Evolutionary conservation across 2,329 filamentous ascomycete genomes (phyloP).

Genomic region (Verticillium albo-atrum): DNA sequence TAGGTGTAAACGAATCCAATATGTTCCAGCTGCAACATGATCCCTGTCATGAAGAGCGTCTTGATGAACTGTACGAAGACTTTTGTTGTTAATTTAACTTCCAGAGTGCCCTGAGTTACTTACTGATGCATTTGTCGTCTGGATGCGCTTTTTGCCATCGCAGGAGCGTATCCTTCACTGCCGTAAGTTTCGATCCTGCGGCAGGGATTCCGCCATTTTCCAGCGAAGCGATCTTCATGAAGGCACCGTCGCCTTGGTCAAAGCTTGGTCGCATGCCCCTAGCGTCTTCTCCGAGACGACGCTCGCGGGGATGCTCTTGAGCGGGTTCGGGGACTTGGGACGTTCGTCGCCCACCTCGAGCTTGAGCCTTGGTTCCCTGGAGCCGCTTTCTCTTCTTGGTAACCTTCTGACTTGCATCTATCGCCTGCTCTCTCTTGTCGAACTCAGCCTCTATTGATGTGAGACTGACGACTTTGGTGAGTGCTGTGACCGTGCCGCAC

Average conservation of each 20-base stretch:
- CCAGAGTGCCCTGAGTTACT: slow-evolving; percentile 3
- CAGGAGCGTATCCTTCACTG: slow-evolving; percentile 22
- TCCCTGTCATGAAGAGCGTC: slow-evolving; percentile 27
- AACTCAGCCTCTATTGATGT: neutral
- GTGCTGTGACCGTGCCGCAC: neutral
- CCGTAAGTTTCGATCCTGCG: slow-evolving; percentile 25
- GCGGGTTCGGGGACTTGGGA: neutral
- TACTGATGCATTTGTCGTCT: slow-evolving; percentile 34
- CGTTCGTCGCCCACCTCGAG: neutral
- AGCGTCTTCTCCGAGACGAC: slow-evolving; percentile 17
- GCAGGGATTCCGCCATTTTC: slow-evolving; percentile 1
- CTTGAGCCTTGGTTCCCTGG: neutral
- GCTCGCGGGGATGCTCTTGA: neutral
- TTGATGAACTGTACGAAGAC: slow-evolving; percentile 31
- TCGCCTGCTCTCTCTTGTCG: neutral
- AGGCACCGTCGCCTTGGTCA: slow-evolving; percentile 9
- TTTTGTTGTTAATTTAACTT: slow-evolving; percentile 6
- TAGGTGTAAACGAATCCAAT: slow-evolving; percentile 33
- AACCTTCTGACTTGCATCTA: neutral
- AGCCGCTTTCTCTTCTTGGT: neutral
- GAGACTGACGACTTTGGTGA: neutral
- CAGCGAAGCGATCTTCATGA: slow-evolving; percentile 10
- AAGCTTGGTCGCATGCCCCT: slow-evolving; percentile 9
- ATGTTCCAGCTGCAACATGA: slow-evolving; percentile 21
- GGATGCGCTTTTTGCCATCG: slow-evolving; percentile 25